Conservation (phyloP, 352 stramenopile species). For the Globisporangium emineosum region DNA sequence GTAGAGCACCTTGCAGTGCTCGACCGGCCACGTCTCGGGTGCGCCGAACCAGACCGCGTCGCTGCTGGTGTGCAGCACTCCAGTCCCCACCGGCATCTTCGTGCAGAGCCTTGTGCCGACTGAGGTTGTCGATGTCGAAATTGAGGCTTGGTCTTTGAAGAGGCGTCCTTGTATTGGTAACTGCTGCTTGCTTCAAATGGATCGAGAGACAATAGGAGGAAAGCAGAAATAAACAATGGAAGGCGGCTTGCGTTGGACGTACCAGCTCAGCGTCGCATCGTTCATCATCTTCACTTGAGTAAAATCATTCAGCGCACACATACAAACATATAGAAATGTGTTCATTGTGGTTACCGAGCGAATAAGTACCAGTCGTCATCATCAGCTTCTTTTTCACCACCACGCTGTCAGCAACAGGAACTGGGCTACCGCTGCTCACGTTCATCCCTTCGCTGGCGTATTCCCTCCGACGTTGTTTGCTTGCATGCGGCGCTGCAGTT, state of each 20-base stretch:
- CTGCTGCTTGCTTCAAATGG: not conserved
- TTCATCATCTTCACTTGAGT: not conserved
- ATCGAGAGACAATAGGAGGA: not conserved
- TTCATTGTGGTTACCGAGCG: slow-evolving; percentile 5
- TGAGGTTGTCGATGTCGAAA: not conserved
- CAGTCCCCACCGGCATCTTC: slow-evolving; percentile 4
- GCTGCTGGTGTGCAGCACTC: slow-evolving; percentile 17
- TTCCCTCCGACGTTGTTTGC: not conserved
- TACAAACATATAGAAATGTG: slow-evolving; percentile 6
- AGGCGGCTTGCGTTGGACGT: not conserved
- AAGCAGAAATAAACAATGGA: not conserved
- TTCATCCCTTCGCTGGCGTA: not conserved
- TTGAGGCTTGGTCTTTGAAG: slow-evolving; percentile 5
- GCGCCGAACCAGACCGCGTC: slow-evolving; percentile 52
- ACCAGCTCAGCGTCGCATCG: not conserved
- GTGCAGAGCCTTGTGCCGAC: not conserved
- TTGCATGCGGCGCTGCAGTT: not conserved
- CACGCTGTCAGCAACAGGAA: not conserved
- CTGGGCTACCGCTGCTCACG: not conserved
- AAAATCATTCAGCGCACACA: not conserved
- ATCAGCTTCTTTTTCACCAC: not conserved
- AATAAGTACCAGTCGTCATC: not conserved
- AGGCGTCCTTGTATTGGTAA: slow-evolving; percentile 2
- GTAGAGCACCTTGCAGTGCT: slow-evolving; percentile 95
- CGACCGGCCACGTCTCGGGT: slow-evolving; percentile 72